These are phyloP conservation scores for Daldinia childiae DNA, from an alignment of 495 filamentous ascomycete genomes.

Conservation along the genomic window DNA sequence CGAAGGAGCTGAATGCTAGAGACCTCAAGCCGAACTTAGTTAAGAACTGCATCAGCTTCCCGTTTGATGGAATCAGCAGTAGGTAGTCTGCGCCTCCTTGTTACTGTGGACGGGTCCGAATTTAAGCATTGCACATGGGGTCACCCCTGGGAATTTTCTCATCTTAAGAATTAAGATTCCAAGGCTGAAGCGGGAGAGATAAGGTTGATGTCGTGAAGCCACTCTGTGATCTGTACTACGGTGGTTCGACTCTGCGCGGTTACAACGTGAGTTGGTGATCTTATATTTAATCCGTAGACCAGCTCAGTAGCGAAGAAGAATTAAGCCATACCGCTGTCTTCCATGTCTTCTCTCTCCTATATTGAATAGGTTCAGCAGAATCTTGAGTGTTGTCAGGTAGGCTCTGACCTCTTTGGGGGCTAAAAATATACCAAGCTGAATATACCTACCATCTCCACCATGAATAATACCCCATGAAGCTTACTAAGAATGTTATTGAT, in stretches of 20 bases:
- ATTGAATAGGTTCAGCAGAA: not conserved
- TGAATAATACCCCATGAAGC: not conserved
- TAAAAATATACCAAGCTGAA: not conserved
- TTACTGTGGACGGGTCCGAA: not conserved
- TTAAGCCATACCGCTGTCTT: not conserved
- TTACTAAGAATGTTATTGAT: not conserved
- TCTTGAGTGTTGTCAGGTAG: not conserved
- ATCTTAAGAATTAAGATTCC: not conserved
- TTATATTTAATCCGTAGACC: not conserved
- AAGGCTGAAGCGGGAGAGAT: not conserved
- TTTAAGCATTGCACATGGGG: too few relatives aligned
- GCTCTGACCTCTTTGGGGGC: not conserved
- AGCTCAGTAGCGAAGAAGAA: not conserved
- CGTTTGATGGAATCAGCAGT: constrained; percentile 11
- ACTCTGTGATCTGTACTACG: not conserved
- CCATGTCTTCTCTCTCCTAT: not conserved
- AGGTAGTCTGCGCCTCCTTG: not conserved
- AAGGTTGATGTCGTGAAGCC: not conserved
- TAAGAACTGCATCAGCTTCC: constrained; percentile 38
- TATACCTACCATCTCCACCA: not conserved
- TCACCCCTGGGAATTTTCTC: not conserved
- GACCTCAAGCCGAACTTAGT: constrained; percentile 9
- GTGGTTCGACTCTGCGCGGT: not conserved
- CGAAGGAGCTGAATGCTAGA: constrained; percentile 28
- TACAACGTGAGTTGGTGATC: not conserved